Evolutionary conservation across 495 filamentous ascomycete genomes (phyloP), one percentile per base, ranked within the genome.

Genomic region (Annulohypoxylon bovei): DNA sequence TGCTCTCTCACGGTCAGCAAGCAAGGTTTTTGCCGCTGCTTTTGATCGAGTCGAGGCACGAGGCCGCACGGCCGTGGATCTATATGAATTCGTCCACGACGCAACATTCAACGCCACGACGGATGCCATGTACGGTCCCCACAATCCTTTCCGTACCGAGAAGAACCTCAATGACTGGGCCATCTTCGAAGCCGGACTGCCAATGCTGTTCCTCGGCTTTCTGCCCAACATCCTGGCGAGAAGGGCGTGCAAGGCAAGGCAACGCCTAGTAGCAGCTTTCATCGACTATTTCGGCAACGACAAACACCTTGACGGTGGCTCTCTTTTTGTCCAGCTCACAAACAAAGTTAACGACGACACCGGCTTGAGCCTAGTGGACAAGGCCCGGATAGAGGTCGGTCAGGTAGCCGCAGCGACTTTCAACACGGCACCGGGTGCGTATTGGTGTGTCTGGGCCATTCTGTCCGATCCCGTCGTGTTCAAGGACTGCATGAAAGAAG

Each of bases 51-150:
- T 49, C 44, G 44, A 49, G 44, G 44, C 44, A 49, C 44, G 44
- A 27, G 44, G 44, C 22, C 44, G 20, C 44, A 49, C 44, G 44
- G 11, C 44, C 8, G 44, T 49, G 44, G 44, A 49, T 49, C 22
- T 49, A 6, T 49, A 49, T 11, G 44, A 49, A 49, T 49, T 49
- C 44, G 44, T 49, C 44, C 44, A 27, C 44, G 44, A 49, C 20
- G 44, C 44, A 49, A 49, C 44, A 27, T 49, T 49, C 44, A 49
- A 49, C 44, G 44, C 22, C 44, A 49, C 44, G 44, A 49, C 44
- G 9, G 44, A 49, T 27, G 44, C 44, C 22, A 49, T 49, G 44
- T 49, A 49, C 44, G 44, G 44, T 25, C 44, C 44, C 22, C 44
- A 49, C 22, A 49, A 49, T 20, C 44, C 44, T 27, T 49, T 49